Base-by-base conservation (phyloP, 495 filamentous ascomycete species). In the Hypoxylon perforatum region DNA sequence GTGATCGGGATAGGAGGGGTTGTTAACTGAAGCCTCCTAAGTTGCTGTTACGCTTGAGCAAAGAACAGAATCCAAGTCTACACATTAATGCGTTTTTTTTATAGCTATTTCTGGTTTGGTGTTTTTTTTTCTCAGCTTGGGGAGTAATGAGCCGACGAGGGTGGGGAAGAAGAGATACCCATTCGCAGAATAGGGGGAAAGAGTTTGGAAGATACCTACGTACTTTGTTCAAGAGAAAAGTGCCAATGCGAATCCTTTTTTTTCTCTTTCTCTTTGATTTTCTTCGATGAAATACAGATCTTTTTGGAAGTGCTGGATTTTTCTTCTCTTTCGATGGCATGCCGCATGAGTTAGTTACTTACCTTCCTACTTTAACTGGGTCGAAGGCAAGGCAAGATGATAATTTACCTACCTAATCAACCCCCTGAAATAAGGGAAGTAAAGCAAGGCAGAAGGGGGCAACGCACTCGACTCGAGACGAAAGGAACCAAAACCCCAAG, bases 121-220 rank as follows among this genome's bases (percentile, higher is more conserved):
- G 23, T 60, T 64, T 69, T 60, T 64, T 69, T 47, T n/a, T 47
- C 21, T 42, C 61, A 35, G 56, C 35, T 49, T 57, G 51, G 45
- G 54, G 54, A 64, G 61, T 69, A 64, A 61, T 69, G 60, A 57
- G 51, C 44, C 60, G 61, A 61, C 18, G 46, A 61, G 45, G 59
- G 51, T 41, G 42, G 53, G 57, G 51, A n/a, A n/a, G n/a, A n/a
- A n/a, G n/a, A 64, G 44, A 65, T 69, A 64, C 61, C 66, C 49
- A 64, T 69, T 61, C 66, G 56, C 56, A 39, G 39, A 39, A 59
- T 7, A 53, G 28, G 44, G n/a, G 36, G 59, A 46, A 36, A 56
- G 61, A 64, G 66, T 46, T 64, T 64, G 61, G 66, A 69, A 64
- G 66, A 69, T 69, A 69, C 66, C 66, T 69, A 57, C 18, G 66